Percentiles rank a stretch among this genome's conserved stretches.
Evolutionary conservation across 2,329 filamentous ascomycete species (phyloP).

Genomic region (Davidsoniella eucalypti): DNA sequence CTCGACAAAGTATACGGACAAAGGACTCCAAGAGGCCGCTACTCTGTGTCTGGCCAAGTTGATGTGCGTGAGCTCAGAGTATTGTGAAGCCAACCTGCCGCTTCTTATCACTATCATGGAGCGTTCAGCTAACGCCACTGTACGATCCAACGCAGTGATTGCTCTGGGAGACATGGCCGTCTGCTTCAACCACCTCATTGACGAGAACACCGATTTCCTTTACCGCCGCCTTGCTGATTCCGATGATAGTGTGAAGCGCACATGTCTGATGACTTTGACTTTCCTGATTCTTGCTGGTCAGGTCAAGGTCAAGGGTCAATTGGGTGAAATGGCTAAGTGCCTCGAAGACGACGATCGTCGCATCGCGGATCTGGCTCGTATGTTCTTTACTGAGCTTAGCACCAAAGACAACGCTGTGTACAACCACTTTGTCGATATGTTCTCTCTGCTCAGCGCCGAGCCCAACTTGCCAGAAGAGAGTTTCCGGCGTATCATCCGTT

Average conservation of each 20-base stretch:
- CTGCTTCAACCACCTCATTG: slow-evolving; percentile 97
- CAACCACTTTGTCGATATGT: slow-evolving; percentile 99
- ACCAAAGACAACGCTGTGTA: slow-evolving; percentile 99
- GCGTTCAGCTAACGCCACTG: slow-evolving; percentile 77
- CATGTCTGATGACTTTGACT: slow-evolving; percentile 94
- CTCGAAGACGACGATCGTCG: slow-evolving; percentile 90
- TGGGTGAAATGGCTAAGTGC: slow-evolving; percentile 98
- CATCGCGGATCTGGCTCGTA: slow-evolving; percentile 81
- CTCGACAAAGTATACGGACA: slow-evolving; percentile 81
- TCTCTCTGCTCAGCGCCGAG: slow-evolving; percentile 76
- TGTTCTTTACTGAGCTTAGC: slow-evolving; percentile 97
- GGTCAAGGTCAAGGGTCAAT: slow-evolving; percentile 97
- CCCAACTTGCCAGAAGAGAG: slow-evolving; percentile 67
- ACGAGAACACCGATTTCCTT: slow-evolving; percentile 96
- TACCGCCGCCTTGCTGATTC: slow-evolving; percentile 83
- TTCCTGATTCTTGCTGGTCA: slow-evolving; percentile 94
- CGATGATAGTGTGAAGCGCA: slow-evolving; percentile 83
- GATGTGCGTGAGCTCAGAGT: slow-evolving; percentile 95
- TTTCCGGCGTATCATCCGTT: slow-evolving; percentile 75
- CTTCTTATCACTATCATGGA: slow-evolving; percentile 97
- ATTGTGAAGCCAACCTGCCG: slow-evolving; percentile 83
- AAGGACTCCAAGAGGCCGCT: slow-evolving; percentile 78
- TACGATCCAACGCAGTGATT: slow-evolving; percentile 90
- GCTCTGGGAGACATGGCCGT: slow-evolving; percentile 98
- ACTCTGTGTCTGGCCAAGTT: slow-evolving; percentile 92